Evolutionary conservation across 176 grass and related monocot species (phyloP).

Genomic region (Aegilops bicornis): DNA sequence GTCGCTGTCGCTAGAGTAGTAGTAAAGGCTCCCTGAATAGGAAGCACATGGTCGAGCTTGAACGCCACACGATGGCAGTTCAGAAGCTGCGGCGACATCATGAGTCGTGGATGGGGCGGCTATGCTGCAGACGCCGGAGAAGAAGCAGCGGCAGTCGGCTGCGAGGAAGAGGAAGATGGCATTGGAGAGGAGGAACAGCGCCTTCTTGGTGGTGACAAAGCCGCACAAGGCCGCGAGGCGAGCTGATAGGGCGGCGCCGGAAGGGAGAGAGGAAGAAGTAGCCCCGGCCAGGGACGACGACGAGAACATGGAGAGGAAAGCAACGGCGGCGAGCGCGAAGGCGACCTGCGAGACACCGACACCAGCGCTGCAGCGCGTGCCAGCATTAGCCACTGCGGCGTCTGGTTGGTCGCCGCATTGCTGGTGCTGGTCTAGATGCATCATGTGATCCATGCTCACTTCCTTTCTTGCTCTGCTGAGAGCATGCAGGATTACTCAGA

Average conservation of each 20-base stretch:
- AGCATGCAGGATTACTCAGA: too few species aligned
- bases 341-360: neutral
- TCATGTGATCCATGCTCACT: too few species aligned
- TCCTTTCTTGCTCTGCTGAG: too few species aligned
- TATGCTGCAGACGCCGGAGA: neutral
- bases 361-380: too few species aligned
- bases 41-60: neutral
- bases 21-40: neutral
- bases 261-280: neutral
- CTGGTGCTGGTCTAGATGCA: too few species aligned
- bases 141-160: constrained; percentile 7
- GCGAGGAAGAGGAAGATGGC: constrained; percentile 30
- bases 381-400: too few species aligned
- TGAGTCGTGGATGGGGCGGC: neutral
- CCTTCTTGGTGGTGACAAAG: constrained; percentile 21
- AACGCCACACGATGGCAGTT: neutral
- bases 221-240: neutral
- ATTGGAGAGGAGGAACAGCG: constrained; percentile 28
- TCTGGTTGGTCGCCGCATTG: too few species aligned
- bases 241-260: neutral
- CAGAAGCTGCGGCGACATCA: too few species aligned
- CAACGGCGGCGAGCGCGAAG: neutral
- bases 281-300: neutral
- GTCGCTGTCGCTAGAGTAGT: neutral
- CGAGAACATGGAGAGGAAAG: neutral